Base-by-base conservation (phyloP, 768 basidiomycete species). In the Cystobasidiopsis lactophilus region DNA sequence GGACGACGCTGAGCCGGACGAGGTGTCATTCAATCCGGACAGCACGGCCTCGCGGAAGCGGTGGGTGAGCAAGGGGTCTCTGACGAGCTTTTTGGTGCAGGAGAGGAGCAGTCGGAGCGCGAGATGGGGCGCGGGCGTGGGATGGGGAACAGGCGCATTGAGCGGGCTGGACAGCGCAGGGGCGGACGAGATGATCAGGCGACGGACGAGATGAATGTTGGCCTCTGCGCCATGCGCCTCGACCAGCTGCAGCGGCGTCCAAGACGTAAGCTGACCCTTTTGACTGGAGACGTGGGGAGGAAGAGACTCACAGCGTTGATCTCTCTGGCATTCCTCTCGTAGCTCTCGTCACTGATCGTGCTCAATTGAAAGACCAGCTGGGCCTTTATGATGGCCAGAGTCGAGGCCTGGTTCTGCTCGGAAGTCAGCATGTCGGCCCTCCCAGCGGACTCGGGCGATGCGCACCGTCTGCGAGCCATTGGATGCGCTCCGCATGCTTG, bases 201-300 rank as follows among this genome's bases (percentile, higher is more conserved):
- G 81, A 57, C 89, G 84, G 60, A 98, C 84, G 72, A 93, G 93
- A 69, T 98, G 89, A 58, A 86, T 76, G 70, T 95, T 93, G 53
- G 88, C 93, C 69, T 93, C 89, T 62, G 86, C 75, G 54, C 89
- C 88, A 74, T 96, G 86, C 64, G 88, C 83, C 66, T 95, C 88
- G 58, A 85, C 84, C 63, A 96, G 77, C 91, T 96, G 24, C 9
- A n/a, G 5, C 52, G 18, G 49, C 29, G 23, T 7, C 9, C 7
- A 5, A 31, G 54, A 48, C 56, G 51, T 30, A 40, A 23, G 31
- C n/a, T n/a, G n/a, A n/a, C n/a, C n/a, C n/a, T n/a, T 24, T 39
- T 55, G 50, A 56, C 31, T 51, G 57, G 52, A 40, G 45, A 55
- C 57, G 60, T 40, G 55, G 26, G 46, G 13, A 55, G 47, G 51